A percentile compares a stretch with the other conserved stretches of the same genome.
These are phyloP conservation scores for Cotoneaster glaucophyllus DNA, from an alignment of 306 rosid genomes.

Conservation along the genomic window DNA sequence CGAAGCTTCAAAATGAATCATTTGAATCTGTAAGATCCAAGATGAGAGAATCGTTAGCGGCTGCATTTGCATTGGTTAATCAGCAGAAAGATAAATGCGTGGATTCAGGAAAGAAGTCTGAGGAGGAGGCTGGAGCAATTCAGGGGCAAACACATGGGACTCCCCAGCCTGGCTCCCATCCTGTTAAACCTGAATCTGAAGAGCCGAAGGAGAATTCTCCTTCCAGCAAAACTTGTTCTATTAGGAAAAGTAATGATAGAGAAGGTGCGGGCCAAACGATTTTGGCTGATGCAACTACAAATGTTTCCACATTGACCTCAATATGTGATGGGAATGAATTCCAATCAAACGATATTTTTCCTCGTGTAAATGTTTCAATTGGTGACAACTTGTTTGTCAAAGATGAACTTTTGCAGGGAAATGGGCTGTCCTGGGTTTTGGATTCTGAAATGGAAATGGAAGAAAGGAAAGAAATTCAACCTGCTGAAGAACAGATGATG, in stretches of 20 bases:
- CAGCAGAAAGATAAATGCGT: constrained; percentile 34
- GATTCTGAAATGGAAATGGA: constrained; percentile 50
- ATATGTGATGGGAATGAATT: constrained; percentile 46
- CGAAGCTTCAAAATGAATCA: constrained; percentile 59
- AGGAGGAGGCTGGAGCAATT: constrained; percentile 19
- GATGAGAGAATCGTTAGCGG: constrained; percentile 85
- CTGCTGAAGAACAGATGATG: constrained; percentile 31
- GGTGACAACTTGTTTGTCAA: constrained; percentile 66
- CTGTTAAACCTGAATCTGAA: constrained; percentile 22
- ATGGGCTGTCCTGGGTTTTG: constrained; percentile 94
- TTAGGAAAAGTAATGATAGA: constrained; percentile 20
- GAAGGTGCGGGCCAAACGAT: constrained; percentile 21
- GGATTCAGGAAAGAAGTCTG: constrained; percentile 23
- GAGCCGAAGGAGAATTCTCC: constrained; percentile 20
- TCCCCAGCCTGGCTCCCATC: constrained; percentile 24
- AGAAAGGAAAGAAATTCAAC: constrained; percentile 34
- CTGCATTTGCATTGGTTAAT: constrained; percentile 70
- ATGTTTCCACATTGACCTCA: constrained; percentile 20
- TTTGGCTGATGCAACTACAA: constrained; percentile 24
- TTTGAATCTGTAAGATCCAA: constrained; percentile 84
- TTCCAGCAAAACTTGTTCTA: constrained; percentile 20
- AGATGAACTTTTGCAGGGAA: constrained; percentile 93
- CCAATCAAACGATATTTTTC: constrained; percentile 48
- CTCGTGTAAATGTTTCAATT: constrained; percentile 69
- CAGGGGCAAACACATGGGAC: constrained; percentile 22